Evolutionary conservation across 2,329 filamentous ascomycete species (phyloP).

Genomic region (Alternaria atra): DNA sequence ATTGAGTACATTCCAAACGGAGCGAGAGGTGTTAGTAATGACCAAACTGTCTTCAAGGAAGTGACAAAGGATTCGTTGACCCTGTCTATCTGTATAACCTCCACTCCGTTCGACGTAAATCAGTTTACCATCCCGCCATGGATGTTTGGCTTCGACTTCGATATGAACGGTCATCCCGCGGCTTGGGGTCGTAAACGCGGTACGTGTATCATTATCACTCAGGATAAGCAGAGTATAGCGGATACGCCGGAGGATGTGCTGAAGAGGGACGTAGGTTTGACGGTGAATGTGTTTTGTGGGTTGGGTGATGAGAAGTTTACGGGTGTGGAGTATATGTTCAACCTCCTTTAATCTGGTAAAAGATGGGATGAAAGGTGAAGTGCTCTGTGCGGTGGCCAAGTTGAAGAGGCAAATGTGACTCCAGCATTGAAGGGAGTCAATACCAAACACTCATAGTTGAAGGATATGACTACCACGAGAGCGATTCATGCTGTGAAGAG

Average conservation of each 20-base stretch:
- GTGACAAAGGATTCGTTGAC: background rate
- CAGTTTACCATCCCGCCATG: background rate
- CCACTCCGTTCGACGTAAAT: background rate
- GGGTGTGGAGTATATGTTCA: background rate
- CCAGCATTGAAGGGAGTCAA: background rate
- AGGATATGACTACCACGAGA: no score
- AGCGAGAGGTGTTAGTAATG: background rate
- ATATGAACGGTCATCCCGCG: background rate
- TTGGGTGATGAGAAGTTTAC: background rate
- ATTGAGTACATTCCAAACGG: background rate
- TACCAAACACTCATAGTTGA: no score
- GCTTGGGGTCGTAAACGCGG: background rate
- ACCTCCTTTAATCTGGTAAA: background rate
- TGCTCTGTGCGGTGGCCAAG: background rate
- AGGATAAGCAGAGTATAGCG: background rate
- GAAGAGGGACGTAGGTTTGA: background rate
- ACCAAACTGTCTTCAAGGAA: background rate
- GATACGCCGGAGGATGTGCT: background rate
- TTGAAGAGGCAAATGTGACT: background rate
- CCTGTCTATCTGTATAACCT: background rate
- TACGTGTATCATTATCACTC: slow-evolving; percentile 4
- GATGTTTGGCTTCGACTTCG: slow-evolving; percentile 8
- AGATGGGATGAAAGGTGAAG: background rate
- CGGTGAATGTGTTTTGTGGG: background rate
- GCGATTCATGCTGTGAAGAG: no score